Conservation (phyloP, 345 rosid species). For the Eucalyptus curtisii region DNA sequence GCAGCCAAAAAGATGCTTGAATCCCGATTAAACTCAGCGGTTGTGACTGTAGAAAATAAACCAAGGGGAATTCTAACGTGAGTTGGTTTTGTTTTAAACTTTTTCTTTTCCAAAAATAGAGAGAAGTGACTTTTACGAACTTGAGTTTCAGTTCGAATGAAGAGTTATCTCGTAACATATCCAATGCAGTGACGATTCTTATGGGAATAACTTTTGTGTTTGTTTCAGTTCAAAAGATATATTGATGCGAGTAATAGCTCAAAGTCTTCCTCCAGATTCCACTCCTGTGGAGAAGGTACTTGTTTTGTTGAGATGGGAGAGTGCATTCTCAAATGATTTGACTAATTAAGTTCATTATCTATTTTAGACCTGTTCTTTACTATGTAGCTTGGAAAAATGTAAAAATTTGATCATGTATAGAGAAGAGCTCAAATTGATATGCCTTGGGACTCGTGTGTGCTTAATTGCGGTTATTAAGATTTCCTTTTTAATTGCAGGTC, state of each 20-base stretch:
- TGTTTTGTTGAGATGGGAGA: neutral
- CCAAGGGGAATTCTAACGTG: constrained; percentile 88
- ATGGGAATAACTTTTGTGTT: neutral
- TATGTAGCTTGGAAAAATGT: neutral
- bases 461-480: neutral
- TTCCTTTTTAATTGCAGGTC: constrained; percentile 34
- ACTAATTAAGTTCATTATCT: neutral
- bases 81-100: constrained; percentile 6
- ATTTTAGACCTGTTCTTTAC: neutral
- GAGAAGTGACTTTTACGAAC: neutral
- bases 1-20: constrained; percentile 89
- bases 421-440: neutral
- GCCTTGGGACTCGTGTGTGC: neutral
- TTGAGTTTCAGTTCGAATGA: neutral
- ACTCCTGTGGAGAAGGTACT: constrained; percentile 79
- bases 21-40: constrained; percentile 53
- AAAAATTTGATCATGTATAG: neutral
- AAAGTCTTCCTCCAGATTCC: constrained; percentile 61
- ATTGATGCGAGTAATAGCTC: constrained; percentile 90
- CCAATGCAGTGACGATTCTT: neutral
- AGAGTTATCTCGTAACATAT: neutral
- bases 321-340: neutral
- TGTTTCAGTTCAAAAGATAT: constrained; percentile 83
- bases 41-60: constrained; percentile 64
- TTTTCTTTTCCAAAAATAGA: neutral